Conservation (phyloP, 1,139 yeast genomes). For the Yamadazyma taylorii region DNA sequence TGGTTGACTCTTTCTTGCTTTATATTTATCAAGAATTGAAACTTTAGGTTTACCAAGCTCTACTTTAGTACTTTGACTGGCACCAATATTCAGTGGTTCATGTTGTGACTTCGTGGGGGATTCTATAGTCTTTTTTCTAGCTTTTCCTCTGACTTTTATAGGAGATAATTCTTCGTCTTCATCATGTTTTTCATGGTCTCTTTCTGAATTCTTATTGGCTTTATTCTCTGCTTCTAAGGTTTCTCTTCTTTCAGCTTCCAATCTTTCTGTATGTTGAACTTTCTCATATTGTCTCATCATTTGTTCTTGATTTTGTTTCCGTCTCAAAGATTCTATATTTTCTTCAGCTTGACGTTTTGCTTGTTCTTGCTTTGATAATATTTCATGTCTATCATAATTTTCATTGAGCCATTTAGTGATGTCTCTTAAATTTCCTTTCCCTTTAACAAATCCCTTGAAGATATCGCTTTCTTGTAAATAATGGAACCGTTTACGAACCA, state of each 20-base stretch:
- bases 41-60: slow-evolving; percentile 50
- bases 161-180: slow-evolving; percentile 27
- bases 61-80: slow-evolving; percentile 52
- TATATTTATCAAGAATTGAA: slow-evolving; percentile 55
- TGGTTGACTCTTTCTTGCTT: slow-evolving; percentile 27
- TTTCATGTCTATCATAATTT: slow-evolving; percentile 32
- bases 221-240: slow-evolving; percentile 9
- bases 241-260: slow-evolving; percentile 10
- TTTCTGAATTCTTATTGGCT: slow-evolving; percentile 5
- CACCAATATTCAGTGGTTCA: slow-evolving; percentile 7
- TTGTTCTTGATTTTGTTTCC: slow-evolving; percentile 13
- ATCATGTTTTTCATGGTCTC: slow-evolving; percentile 6
- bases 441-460: slow-evolving; percentile 60
- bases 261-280: slow-evolving; percentile 8
- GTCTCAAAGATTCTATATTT: slow-evolving; percentile 20
- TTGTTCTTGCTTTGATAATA: slow-evolving; percentile 27
- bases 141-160: slow-evolving; percentile 33
- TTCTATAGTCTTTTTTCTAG: slow-evolving; percentile 24
- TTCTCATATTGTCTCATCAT: slow-evolving; percentile 18
- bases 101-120: slow-evolving; percentile 20
- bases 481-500: slow-evolving; percentile 49
- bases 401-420: slow-evolving; percentile 51
- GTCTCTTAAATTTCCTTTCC: slow-evolving; percentile 55
- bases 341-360: slow-evolving; percentile 16
- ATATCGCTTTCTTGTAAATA: slow-evolving; percentile 51